phyloP scores from a whole-genome alignment of 371 early-diverging fungal species.

The Dichotomocladium elegans region DNA sequence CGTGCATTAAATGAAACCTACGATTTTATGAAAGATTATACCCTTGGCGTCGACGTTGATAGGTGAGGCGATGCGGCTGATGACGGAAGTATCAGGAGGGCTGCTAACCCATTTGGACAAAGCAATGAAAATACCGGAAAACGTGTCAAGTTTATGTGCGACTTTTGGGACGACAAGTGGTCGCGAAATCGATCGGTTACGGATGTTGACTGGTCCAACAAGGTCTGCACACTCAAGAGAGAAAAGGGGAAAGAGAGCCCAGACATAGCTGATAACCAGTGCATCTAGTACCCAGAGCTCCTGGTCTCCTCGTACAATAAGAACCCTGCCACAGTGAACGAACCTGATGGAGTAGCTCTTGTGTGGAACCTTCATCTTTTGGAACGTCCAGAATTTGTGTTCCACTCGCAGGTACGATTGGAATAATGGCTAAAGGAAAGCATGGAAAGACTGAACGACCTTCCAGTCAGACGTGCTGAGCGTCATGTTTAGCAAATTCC shows the following conservation, averaged over 20 bases:
- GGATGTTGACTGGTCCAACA: conserved; percentile 89
- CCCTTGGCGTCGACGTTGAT: conserved; percentile 61
- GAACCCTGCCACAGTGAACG: conserved; percentile 78
- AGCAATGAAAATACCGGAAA: conserved; percentile 67
- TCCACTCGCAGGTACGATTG: conserved; percentile 72
- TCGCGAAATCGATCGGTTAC: conserved; percentile 84
- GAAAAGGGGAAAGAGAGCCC: not conserved
- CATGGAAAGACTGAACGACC: not conserved
- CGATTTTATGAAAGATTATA: conserved; percentile 93
- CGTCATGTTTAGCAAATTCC: conserved; percentile 86
- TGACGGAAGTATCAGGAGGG: no score
- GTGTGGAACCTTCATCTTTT: conserved; percentile 91
- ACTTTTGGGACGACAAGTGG: conserved; percentile 82
- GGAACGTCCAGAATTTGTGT: conserved; percentile 92
- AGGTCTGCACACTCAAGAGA: conserved; percentile 52
- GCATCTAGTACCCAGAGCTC: conserved; percentile 77
- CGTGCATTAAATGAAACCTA: conserved; percentile 87
- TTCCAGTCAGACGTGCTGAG: conserved; percentile 87
- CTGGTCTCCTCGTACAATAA: conserved; percentile 88
- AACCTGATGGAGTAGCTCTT: conserved; percentile 90
- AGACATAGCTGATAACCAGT: not conserved
- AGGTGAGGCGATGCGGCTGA: conserved; percentile 50
- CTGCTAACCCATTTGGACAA: conserved; percentile 1
- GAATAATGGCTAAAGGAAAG: not conserved
- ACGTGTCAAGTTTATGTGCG: conserved; percentile 64